Evolutionary conservation across 2,329 filamentous ascomycete genomes (phyloP).

Genomic region (Cladophialophora bantiana): DNA sequence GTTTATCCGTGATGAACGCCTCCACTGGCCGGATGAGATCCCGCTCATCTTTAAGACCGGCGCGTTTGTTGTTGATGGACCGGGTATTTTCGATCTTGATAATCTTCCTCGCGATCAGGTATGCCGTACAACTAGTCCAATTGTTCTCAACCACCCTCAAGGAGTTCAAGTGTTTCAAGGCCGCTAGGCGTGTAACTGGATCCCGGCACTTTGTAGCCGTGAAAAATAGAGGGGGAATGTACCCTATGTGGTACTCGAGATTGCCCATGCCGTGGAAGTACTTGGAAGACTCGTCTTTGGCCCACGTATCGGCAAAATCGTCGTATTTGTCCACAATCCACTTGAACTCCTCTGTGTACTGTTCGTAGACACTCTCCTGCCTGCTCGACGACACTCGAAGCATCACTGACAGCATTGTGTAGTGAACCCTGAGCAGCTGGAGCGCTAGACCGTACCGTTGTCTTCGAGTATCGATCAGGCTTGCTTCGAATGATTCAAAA

Average conservation of each 20-base stretch:
- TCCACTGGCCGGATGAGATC: slow-evolving; percentile 32
- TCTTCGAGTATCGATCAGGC: slow-evolving; percentile 2
- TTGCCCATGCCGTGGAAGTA: slow-evolving; percentile 18
- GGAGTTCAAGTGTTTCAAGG: slow-evolving; percentile 23
- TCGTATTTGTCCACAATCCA: slow-evolving; percentile 31
- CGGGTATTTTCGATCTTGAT: slow-evolving; percentile 29
- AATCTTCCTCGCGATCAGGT: slow-evolving; percentile 31
- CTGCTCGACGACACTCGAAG: slow-evolving; percentile 22
- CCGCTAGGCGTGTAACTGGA: slow-evolving; percentile 21
- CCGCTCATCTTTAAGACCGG: slow-evolving; percentile 19
- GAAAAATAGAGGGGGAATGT: slow-evolving; percentile 36
- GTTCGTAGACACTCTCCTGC: slow-evolving; percentile 24
- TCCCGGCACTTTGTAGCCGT: slow-evolving; percentile 36
- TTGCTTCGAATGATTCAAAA: slow-evolving; percentile 27
- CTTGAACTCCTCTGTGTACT: slow-evolving; percentile 28
- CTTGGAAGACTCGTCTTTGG: slow-evolving; percentile 17
- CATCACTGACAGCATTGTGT: slow-evolving; percentile 34
- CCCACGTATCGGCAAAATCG: slow-evolving; percentile 21
- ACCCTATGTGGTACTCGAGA: slow-evolving; percentile 30
- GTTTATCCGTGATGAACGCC: slow-evolving; percentile 27
- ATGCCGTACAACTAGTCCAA: slow-evolving; percentile 37
- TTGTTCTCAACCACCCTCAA: slow-evolving; percentile 28
- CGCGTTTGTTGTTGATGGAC: slow-evolving; percentile 18
- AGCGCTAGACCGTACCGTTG: slow-evolving; percentile 17
- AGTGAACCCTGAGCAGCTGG: slow-evolving; percentile 22